A percentile compares a stretch with the other conserved stretches of the same genome.
Conservation (phyloP, 1,139 yeast genomes). For the Debaryomyces singareniensis region DNA sequence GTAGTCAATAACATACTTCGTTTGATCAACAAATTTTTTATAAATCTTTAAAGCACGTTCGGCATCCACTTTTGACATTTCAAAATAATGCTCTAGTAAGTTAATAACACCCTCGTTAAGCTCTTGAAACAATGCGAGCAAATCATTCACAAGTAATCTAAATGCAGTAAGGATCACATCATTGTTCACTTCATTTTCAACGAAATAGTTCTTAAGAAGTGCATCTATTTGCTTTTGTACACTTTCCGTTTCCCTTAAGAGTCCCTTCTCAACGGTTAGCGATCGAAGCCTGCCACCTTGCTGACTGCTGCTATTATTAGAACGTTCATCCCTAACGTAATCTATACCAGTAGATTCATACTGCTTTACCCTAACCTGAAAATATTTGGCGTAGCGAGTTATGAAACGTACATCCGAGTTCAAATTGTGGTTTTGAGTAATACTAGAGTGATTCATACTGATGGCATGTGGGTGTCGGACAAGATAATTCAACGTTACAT, state of each 20-base stretch:
- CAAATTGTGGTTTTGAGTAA: conserved; percentile 17
- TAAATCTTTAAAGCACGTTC: conserved; percentile 79
- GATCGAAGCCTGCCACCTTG: conserved; percentile 61
- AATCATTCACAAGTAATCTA: conserved; percentile 79
- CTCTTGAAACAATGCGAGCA: conserved; percentile 77
- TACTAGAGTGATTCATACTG: conserved; percentile 32
- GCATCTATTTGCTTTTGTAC: conserved; percentile 78
- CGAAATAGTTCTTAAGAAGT: conserved; percentile 66
- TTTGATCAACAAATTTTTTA: conserved; percentile 78
- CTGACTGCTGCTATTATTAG: conserved; percentile 37
- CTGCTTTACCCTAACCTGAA: conserved; percentile 64
- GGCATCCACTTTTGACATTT: conserved; percentile 81
- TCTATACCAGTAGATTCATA: conserved; percentile 61
- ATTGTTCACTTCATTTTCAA: conserved; percentile 71
- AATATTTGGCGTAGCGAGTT: conserved; percentile 65
- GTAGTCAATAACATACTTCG: conserved; percentile 82
- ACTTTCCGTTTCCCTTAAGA: conserved; percentile 77
- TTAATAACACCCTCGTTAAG: conserved; percentile 94
- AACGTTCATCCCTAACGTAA: conserved; percentile 67
- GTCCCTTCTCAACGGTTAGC: conserved; percentile 70
- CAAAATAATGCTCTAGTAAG: conserved; percentile 88
- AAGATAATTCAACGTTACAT: conserved; percentile 62
- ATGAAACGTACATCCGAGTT: conserved; percentile 55
- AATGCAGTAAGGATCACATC: conserved; percentile 82
- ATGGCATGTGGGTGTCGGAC: conserved; percentile 54